phyloP scores from a whole-genome alignment of 345 rosid species.

The Brassica juncea region DNA sequence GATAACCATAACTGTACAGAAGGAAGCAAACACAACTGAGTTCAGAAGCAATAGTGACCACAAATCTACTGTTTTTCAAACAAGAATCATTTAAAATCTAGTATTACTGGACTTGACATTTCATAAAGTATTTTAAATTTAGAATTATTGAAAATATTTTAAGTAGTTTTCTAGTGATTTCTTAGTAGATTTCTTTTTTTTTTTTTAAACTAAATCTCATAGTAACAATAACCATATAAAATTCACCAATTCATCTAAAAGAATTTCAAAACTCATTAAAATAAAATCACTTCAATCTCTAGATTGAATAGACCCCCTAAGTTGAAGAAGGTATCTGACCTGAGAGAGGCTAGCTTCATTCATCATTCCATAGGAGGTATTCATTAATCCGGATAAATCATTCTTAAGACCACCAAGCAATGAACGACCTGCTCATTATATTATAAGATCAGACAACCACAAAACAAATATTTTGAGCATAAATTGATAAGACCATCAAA shows the following conservation, averaged over 20 bases:
- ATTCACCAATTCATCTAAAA: too few relatives aligned
- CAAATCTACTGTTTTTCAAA: neutral
- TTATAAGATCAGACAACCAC: neutral
- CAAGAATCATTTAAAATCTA: too few relatives aligned
- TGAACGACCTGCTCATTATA: slow-evolving; percentile 42
- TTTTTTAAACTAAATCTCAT: too few relatives aligned
- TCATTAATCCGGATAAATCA: slow-evolving; percentile 39
- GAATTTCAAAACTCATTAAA: too few relatives aligned
- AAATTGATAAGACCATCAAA: neutral
- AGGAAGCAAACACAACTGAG: neutral
- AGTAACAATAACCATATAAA: too few relatives aligned
- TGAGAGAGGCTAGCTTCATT: slow-evolving; percentile 44
- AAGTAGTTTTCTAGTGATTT: too few relatives aligned
- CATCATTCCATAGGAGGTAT: slow-evolving; percentile 40
- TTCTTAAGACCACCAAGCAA: slow-evolving; percentile 52
- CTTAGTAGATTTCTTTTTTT: too few relatives aligned
- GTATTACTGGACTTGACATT: too few relatives aligned
- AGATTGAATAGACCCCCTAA: too few relatives aligned
- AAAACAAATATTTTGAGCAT: neutral
- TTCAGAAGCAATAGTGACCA: neutral
- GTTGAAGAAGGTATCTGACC: slow-evolving; percentile 39
- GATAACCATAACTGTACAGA: neutral
- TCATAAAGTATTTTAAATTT: too few relatives aligned
- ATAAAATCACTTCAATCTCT: neutral
- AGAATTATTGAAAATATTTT: too few relatives aligned